Conservation (phyloP, 768 basidiomycete species). For the Trametes elegans region DNA sequence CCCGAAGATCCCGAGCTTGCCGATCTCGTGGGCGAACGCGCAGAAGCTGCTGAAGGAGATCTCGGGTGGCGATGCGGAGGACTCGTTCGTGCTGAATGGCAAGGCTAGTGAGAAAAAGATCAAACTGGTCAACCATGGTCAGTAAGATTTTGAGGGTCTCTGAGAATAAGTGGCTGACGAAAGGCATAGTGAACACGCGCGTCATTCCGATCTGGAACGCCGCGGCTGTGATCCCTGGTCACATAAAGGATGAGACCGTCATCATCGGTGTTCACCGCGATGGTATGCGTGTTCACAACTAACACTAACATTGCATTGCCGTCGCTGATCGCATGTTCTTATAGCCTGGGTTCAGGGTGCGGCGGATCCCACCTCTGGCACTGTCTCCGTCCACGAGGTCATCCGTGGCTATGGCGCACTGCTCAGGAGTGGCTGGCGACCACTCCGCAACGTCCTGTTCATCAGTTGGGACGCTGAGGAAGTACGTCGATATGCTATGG, state of each 20-base stretch:
- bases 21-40: constrained; percentile 86
- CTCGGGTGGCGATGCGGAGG: constrained; percentile 37
- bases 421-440: constrained; percentile 80
- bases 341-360: constrained; percentile 76
- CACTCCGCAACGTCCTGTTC: constrained; percentile 72
- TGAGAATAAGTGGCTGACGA: too few relatives aligned
- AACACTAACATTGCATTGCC: too few relatives aligned
- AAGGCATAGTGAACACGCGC: constrained; percentile 58
- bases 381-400: constrained; percentile 74
- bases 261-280: constrained; percentile 88
- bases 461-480: constrained; percentile 83
- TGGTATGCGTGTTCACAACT: constrained; percentile 39
- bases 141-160: too few relatives aligned
- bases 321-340: neutral
- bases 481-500: too few relatives aligned
- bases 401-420: constrained; percentile 72
- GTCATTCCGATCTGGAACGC: constrained; percentile 91
- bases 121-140: constrained; percentile 59
- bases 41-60: constrained; percentile 51
- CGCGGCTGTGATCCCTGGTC: constrained; percentile 80
- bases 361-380: constrained; percentile 77
- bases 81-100: constrained; percentile 48
- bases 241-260: constrained; percentile 84
- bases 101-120: constrained; percentile 46
- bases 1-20: constrained; percentile 79